Conservation (phyloP, 345 rosid genomes). For the Lagerstroemia speciosa region DNA sequence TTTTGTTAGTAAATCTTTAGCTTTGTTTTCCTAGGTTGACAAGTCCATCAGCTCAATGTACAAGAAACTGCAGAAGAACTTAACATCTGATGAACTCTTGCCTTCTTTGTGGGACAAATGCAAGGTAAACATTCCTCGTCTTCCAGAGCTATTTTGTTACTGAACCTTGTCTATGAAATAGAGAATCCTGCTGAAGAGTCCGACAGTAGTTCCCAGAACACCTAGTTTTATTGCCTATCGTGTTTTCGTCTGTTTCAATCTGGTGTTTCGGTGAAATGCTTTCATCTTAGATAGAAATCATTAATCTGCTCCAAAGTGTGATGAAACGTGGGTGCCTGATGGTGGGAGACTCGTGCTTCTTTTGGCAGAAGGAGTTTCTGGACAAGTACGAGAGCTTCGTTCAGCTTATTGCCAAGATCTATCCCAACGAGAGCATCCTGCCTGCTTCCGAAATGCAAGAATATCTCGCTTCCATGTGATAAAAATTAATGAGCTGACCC, state of each 20-base stretch:
- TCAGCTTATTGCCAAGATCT: slow-evolving; percentile 80
- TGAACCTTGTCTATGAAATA: not conserved
- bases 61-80: slow-evolving; percentile 90
- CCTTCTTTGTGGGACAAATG: slow-evolving; percentile 98
- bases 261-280: too few species aligned
- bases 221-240: too few species aligned
- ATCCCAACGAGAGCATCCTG: slow-evolving; percentile 65
- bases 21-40: slow-evolving; percentile 47
- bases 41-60: slow-evolving; percentile 82
- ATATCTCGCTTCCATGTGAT: slow-evolving; percentile 69
- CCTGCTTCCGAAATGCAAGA: slow-evolving; percentile 76
- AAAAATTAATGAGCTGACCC: not conserved
- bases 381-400: slow-evolving; percentile 94
- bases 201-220: not conserved
- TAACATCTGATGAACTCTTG: slow-evolving; percentile 80
- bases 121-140: slow-evolving; percentile 48
- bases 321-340: not conserved
- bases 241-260: too few species aligned
- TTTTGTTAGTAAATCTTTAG: not conserved
- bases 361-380: slow-evolving; percentile 79
- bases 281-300: not conserved
- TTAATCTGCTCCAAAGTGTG: not conserved
- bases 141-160: not conserved
- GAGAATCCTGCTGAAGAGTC: not conserved
- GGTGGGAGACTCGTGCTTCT: not conserved